Base-by-base conservation (phyloP, 306 rosid species). In the Sesbania bispinosa region DNA sequence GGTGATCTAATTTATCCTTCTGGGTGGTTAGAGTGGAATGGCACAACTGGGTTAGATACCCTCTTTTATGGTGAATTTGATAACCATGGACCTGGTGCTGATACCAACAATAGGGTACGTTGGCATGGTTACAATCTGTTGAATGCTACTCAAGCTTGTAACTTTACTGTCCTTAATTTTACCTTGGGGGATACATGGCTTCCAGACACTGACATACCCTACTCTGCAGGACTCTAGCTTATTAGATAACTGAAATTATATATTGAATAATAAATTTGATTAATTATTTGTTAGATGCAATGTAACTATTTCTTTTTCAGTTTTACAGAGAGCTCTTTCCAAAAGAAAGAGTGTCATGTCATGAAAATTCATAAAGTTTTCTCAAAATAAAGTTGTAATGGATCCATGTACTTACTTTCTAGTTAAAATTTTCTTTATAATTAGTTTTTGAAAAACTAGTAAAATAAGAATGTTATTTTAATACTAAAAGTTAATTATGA, bases 11-110 rank as follows among this genome's bases (percentile, higher is more conserved):
- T 92, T 52, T 18, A 35, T 3, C 85, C 89, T 9, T 32, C 7
- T 32, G 98, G 98, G 10, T 92, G 96, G 96, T 29, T 86, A 81
- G 96, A 83, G 38, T 86, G 92, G 96, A 84, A 88, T 68, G 98
- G 91, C 3, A 90, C 87, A 0, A 27, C 41, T 23, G 91, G 93
- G 1, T 77, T 86, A 39, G 90, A 84, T 33, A 90, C 96, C 0
- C 73, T 90, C 0, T 88, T 74, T 60, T 93, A 86, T 65, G 96
- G 96, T 4, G 96, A 90, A 82, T 93, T 68, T 52, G 32, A 79
- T 20, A 90, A 90, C 67, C 18, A 42, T 71, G 96, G 98, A 7
- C 87, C 91, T 5, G 92, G 96, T 47, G 77, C 96, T 29, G 26
- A 50, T 33, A 90, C 96, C 0, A 60, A 72, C 6, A 53, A 9